phyloP scores from a whole-genome alignment of 495 filamentous ascomycete species.

The Cercophora newfieldiana region DNA sequence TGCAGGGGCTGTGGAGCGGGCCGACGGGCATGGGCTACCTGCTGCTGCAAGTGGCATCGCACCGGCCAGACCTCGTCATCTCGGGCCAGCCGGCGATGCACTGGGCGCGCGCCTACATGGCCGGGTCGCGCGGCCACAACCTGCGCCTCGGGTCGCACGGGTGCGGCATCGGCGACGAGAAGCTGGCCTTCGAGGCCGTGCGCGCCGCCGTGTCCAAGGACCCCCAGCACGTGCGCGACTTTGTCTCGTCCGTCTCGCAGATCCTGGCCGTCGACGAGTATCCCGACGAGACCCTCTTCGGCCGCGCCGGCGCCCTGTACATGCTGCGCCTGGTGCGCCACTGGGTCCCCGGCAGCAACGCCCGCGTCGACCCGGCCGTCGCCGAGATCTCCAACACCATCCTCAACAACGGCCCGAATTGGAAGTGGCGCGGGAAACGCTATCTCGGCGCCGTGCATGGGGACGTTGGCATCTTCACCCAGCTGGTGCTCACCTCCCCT shows the following conservation, averaged over 20 bases:
- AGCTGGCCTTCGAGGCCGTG: slow-evolving; percentile 54
- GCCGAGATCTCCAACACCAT: slow-evolving; percentile 39
- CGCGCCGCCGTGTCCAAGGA: slow-evolving; percentile 50
- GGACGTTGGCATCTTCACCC: slow-evolving; percentile 60
- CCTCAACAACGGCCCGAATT: slow-evolving; percentile 40
- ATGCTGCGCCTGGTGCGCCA: slow-evolving; percentile 50
- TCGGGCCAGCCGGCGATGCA: slow-evolving; percentile 42
- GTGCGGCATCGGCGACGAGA: slow-evolving; percentile 60
- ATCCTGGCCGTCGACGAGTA: slow-evolving; percentile 35
- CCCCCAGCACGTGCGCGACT: slow-evolving; percentile 38
- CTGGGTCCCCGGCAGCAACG: slow-evolving; percentile 29
- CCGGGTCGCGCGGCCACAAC: slow-evolving; percentile 42
- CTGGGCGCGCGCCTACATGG: slow-evolving; percentile 53
- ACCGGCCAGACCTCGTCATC: slow-evolving; percentile 49
- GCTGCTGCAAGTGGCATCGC: slow-evolving; percentile 52
- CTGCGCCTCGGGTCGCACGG: slow-evolving; percentile 29
- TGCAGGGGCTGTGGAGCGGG: slow-evolving; percentile 57
- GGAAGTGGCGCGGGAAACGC: slow-evolving; percentile 59
- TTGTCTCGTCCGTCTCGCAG: slow-evolving; percentile 43
- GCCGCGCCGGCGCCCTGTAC: slow-evolving; percentile 62
- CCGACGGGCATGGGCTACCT: slow-evolving; percentile 61
- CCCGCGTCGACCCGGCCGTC: slow-evolving; percentile 37
- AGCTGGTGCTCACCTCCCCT: slow-evolving; percentile 55
- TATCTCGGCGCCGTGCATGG: slow-evolving; percentile 66
- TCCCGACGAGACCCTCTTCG: slow-evolving; percentile 57